Base-by-base conservation (phyloP, 2,329 filamentous ascomycete species). In the Pseudodiploospora longispora region DNA sequence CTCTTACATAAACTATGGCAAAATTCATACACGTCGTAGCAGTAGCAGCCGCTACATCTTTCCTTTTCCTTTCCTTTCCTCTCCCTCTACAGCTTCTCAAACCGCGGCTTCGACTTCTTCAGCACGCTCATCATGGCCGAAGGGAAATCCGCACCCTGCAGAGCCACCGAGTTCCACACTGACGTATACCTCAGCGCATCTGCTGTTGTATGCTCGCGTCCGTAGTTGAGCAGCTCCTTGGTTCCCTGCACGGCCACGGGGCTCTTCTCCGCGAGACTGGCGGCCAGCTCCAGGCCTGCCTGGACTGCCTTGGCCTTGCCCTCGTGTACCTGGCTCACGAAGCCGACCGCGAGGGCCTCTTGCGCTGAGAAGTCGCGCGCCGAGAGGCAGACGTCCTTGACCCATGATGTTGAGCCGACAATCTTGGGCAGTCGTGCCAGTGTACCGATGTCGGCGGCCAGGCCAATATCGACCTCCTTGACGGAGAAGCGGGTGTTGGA, bases 201-300 rank as follows among this genome's bases (percentile, higher is more conserved):
- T 38, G 76, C 78, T 29, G 95, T 79, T 2, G 75, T 72, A 61
- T 89, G 80, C 62, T 95, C 90, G 55, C 87, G 75, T 31, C 83
- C 85, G 59, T 83, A 87, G 63, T 93, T 89, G 59, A 95, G 60
- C 50, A 95, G 66, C 67, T 93, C 85, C 70, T 95, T 95, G 6
- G 89, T 95, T 5, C 86, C 83, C 68, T 88, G 80, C 51, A 91
- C 85, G 2, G 88, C 89, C 27, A 97, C 82, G 0, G 91, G 91
- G 58, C 86, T 93, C 75, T 96, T 96, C 12, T 62, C 69, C 29
- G 86, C 85, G 47, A 96, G 77, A 56, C 80, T 55, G 8, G 58
- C 65, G 1, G 83, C 87, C 56, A 86, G 58, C 50, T 78, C 71
- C 48, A 90, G 39, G 0, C 75, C 88, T 33, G 75, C 75, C 35